Percentiles rank a stretch among this genome's conserved stretches.
Conservation (phyloP, 1,139 yeast genomes). For the Debaryomyces psychrophilus region DNA sequence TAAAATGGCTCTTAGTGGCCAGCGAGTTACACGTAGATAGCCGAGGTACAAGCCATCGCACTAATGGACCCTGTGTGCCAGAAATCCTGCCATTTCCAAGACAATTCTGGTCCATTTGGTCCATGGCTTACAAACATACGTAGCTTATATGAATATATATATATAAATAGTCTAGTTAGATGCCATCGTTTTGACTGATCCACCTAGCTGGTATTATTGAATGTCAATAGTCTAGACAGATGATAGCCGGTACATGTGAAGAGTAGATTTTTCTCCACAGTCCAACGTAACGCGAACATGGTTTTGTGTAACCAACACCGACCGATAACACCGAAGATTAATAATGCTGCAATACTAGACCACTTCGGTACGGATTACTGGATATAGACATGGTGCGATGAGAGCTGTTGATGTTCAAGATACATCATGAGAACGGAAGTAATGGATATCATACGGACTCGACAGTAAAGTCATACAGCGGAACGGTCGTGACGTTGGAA, state of each 20-base stretch:
- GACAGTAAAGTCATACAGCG: too few relatives aligned
- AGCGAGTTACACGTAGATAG: conserved; percentile 2
- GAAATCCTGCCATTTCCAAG: not conserved
- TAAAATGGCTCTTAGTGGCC: conserved; percentile 8
- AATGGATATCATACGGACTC: not conserved
- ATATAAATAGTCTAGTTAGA: not conserved
- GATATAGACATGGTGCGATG: not conserved
- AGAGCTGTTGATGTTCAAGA: not conserved
- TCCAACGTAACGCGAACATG: not conserved
- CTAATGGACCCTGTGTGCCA: conserved; percentile 5
- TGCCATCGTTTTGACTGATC: too few relatives aligned
- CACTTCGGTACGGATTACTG: not conserved
- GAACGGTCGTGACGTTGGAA: too few relatives aligned
- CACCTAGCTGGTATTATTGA: too few relatives aligned
- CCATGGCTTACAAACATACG: not conserved
- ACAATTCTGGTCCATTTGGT: not conserved
- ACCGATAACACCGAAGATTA: conserved; percentile 3
- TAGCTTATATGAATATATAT: too few relatives aligned
- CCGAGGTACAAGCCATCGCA: conserved; percentile 7
- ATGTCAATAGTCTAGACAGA: too few relatives aligned
- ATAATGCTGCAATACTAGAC: conserved; percentile 3
- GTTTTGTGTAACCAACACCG: not conserved
- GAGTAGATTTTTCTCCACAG: not conserved
- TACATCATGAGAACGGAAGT: not conserved
- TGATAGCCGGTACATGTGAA: not conserved